A percentile compares a stretch with the other conserved stretches of the same genome.
These are phyloP conservation scores for Macrolepiota albuminosa DNA, from an alignment of 768 basidiomycete species.

Conservation along the genomic window DNA sequence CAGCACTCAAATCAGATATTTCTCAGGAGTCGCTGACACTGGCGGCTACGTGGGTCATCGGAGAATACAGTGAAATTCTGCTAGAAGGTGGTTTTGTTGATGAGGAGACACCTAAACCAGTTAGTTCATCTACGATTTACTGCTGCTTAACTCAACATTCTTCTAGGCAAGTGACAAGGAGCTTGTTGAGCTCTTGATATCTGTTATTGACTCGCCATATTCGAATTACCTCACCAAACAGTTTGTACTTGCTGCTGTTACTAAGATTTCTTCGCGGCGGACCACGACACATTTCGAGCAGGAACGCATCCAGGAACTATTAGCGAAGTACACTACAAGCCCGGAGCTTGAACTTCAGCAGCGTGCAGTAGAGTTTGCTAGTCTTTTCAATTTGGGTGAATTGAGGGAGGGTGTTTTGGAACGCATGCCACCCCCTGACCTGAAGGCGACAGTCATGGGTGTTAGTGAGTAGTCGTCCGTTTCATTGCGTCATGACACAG, in stretches of 20 bases:
- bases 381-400: constrained; percentile 74
- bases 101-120: constrained; percentile 65
- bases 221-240: constrained; percentile 88
- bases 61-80: constrained; percentile 91
- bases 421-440: constrained; percentile 97
- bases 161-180: constrained; percentile 74
- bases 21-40: constrained; percentile 96
- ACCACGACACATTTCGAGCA: constrained; percentile 65
- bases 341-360: constrained; percentile 95
- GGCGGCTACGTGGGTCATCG: constrained; percentile 91
- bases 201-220: constrained; percentile 90
- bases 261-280: constrained; percentile 83
- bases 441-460: constrained; percentile 96
- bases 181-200: constrained; percentile 79
- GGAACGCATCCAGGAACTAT: constrained; percentile 70
- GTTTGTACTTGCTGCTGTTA: constrained; percentile 85
- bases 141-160: background rate
- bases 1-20: constrained; percentile 83
- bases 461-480: constrained; percentile 51
- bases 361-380: constrained; percentile 91
- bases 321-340: constrained; percentile 80
- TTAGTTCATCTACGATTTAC: constrained; percentile 24
- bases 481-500: background rate
- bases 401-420: constrained; percentile 83
- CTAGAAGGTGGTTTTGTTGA: constrained; percentile 81